These are phyloP conservation scores for Raddia distichophylla DNA, from an alignment of 176 grass and related monocot species.

Conservation along the genomic window DNA sequence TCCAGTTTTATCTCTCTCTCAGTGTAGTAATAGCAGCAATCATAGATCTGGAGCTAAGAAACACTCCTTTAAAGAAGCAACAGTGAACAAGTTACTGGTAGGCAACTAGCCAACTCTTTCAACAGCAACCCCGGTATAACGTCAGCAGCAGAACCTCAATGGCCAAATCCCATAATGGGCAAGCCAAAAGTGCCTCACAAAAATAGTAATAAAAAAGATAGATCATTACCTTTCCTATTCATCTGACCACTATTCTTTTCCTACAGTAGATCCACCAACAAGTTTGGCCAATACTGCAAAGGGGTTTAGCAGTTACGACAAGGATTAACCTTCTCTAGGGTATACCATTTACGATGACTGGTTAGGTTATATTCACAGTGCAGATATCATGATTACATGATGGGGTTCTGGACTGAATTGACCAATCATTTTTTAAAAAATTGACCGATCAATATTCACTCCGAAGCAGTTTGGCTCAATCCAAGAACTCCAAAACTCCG, in stretches of 20 bases:
- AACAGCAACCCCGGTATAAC: background rate
- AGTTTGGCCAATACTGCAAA: background rate
- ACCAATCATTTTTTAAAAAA: background rate
- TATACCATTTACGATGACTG: background rate
- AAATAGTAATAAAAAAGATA: background rate
- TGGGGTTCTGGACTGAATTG: background rate
- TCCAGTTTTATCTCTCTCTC: background rate
- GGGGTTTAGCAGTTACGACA: background rate
- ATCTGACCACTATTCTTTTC: background rate
- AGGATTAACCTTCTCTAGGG: background rate
- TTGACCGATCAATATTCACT: background rate
- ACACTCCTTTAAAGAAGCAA: background rate
- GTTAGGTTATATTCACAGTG: constrained; percentile 8
- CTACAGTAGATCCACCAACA: background rate
- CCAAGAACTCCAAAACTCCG: background rate
- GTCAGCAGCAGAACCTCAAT: background rate
- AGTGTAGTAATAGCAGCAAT: background rate
- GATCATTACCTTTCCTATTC: background rate
- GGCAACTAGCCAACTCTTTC: background rate
- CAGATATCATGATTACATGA: constrained; percentile 2
- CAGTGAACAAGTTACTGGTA: background rate
- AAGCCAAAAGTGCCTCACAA: constrained; percentile 1
- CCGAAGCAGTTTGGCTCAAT: background rate
- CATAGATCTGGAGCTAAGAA: background rate
- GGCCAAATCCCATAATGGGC: background rate